Evolutionary conservation across 768 basidiomycete genomes (phyloP), one percentile per base, ranked within the genome.

Genomic region (Russula sp.): DNA sequence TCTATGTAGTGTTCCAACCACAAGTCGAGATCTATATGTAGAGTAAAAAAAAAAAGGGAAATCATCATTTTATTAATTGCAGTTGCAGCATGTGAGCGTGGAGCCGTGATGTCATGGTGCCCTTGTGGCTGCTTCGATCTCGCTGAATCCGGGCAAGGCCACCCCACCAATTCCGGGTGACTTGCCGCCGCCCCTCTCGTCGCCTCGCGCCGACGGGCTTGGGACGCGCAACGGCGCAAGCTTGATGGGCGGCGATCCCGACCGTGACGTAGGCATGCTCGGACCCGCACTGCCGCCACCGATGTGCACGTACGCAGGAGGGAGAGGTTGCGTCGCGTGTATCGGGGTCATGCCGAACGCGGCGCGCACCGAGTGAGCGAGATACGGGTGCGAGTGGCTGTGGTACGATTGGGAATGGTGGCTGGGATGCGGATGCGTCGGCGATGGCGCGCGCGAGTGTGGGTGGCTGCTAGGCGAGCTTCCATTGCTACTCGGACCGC

Each of bases 311-410:
- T 61, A 70, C 62, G 49, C 64, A 40, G 32, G 68, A 71, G 75
- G 63, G 75, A 76, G 74, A 3, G 77, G 73, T n/a, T 70, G 64
- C 55, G 71, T 69, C 48, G 71, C 68, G 63, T 81, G 81, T 44
- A 93, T 91, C 0, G 91, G 91, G 6, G 93, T 94, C 90, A 94
- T 95, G 4, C 89, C 91, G 67, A 97, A 97, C 53, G 93, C 94
- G 37, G 87, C 79, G 44, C 90, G 85, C 27, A 96, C 88, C 0
- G 88, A 90, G 70, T 91, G 89, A 4, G 89, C 91, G 42, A 95
- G 82, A 70, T 89, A 59, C 8, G 60, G 59, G 53, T 61, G 64
- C 40, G 67, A 44, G 48, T 65, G 67, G 8, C 37, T 32, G 8
- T 53, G 66, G 50, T 68, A 59, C 48, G 62, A 42, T 40, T 62